Percentiles rank a stretch among this genome's conserved stretches.
Evolutionary conservation across 2,329 filamentous ascomycete species (phyloP).

Genomic region (Fusarium nanum): DNA sequence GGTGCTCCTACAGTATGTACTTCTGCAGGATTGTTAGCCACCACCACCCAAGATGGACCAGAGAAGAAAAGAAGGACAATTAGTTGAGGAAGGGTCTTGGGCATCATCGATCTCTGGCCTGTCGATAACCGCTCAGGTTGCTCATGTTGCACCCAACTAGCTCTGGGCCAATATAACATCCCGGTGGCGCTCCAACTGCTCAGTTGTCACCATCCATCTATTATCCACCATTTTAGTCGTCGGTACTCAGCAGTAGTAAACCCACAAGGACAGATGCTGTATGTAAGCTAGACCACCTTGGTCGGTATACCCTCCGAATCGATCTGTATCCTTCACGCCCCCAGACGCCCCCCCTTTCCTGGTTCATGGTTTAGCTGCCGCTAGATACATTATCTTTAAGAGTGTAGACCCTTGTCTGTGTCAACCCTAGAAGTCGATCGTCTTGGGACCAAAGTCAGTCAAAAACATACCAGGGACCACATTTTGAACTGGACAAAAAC

Average conservation of each 20-base stretch:
- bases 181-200: constrained; percentile 42
- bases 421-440: constrained; percentile 44
- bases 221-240: constrained; percentile 44
- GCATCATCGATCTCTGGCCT: constrained; percentile 35
- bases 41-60: constrained; percentile 6
- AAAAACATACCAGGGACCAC: constrained; percentile 44
- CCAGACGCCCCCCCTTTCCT: constrained; percentile 40
- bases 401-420: constrained; percentile 40
- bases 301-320: constrained; percentile 40
- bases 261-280: constrained; percentile 34
- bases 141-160: constrained; percentile 36
- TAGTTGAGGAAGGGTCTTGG: constrained; percentile 9
- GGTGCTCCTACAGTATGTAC: constrained; percentile 10
- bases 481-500: constrained; percentile 20
- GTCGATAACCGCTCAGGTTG: constrained; percentile 36
- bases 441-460: constrained; percentile 35
- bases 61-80: constrained; percentile 24
- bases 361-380: constrained; percentile 44
- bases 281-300: constrained; percentile 25
- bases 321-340: constrained; percentile 35
- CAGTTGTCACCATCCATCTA: constrained; percentile 42
- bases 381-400: constrained; percentile 42
- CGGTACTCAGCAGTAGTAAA: constrained; percentile 39
- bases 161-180: constrained; percentile 39
- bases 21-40: constrained; percentile 21